phyloP scores from a whole-genome alignment of 2,329 filamentous ascomycete genomes.

The Myotisia sp. region DNA sequence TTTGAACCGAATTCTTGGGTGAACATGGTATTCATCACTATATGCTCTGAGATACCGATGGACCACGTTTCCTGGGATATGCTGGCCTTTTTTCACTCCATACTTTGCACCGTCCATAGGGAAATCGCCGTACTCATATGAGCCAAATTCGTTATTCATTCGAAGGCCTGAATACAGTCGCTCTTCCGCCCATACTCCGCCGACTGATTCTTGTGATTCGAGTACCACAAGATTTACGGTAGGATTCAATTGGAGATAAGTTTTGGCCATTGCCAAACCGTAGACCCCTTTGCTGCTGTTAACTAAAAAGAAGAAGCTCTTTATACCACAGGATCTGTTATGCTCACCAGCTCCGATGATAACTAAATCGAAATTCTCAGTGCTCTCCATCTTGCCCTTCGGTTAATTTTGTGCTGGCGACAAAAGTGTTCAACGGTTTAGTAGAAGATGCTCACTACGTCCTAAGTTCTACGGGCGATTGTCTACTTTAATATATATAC shows the following conservation, averaged over 20 bases:
- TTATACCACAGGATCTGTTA: neutral
- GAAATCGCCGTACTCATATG: slow-evolving; percentile 60
- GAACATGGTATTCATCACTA: slow-evolving; percentile 39
- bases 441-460: no score
- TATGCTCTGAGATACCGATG: slow-evolving; percentile 45
- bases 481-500: no score
- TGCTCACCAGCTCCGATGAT: slow-evolving; percentile 37
- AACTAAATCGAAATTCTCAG: slow-evolving; percentile 18
- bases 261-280: slow-evolving; percentile 48
- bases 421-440: no score
- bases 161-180: slow-evolving; percentile 54
- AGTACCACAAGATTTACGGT: slow-evolving; percentile 42
- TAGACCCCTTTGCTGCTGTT: slow-evolving; percentile 27
- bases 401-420: no score
- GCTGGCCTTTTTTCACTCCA: slow-evolving; percentile 36
- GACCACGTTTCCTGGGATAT: slow-evolving; percentile 45
- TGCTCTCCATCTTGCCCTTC: neutral
- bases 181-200: slow-evolving; percentile 56
- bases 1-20: slow-evolving; percentile 33
- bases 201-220: slow-evolving; percentile 43
- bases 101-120: slow-evolving; percentile 48
- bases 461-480: no score
- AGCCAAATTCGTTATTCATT: slow-evolving; percentile 59
- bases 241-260: slow-evolving; percentile 46
- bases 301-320: neutral